Evolutionary conservation across 2,329 filamentous ascomycete species (phyloP).

Genomic region (Talaromyces amestolkiae): DNA sequence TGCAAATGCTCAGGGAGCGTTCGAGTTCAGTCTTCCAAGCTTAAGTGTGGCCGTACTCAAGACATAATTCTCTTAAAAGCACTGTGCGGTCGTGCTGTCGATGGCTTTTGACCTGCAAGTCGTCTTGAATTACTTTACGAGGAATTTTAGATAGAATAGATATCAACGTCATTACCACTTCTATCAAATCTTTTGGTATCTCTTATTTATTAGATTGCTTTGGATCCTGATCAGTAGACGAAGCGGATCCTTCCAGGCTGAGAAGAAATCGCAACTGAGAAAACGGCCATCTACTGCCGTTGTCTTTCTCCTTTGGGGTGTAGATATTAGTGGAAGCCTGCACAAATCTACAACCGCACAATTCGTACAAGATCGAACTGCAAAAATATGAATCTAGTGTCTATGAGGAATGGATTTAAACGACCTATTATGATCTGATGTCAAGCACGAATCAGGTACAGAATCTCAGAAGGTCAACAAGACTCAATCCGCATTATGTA

Average conservation of each 20-base stretch:
- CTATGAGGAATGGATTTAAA: too few species aligned
- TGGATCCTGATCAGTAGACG: not conserved
- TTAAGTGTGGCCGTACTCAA: constrained; percentile 1
- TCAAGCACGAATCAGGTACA: too few species aligned
- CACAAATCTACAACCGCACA: too few species aligned
- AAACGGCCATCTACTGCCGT: too few species aligned
- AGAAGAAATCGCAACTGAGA: not conserved
- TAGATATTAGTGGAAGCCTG: too few species aligned
- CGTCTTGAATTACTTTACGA: not conserved
- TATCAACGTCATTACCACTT: not conserved
- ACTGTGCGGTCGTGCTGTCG: not conserved
- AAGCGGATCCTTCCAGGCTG: not conserved
- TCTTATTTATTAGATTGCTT: not conserved
- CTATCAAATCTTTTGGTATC: not conserved
- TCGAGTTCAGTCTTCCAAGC: not conserved
- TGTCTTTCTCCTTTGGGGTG: too few species aligned
- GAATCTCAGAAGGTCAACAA: too few species aligned
- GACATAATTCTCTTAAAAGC: too few species aligned
- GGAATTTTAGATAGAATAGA: not conserved
- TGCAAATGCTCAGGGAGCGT: not conserved
- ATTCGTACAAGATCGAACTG: too few species aligned
- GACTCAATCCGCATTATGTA: too few species aligned
- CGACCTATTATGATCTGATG: too few species aligned
- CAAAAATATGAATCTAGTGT: too few species aligned
- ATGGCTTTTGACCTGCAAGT: not conserved